Evolutionary conservation across 202 grass and related monocot species (phyloP), one percentile per base, ranked within the genome.

Genomic region (Elaeis oleifera): DNA sequence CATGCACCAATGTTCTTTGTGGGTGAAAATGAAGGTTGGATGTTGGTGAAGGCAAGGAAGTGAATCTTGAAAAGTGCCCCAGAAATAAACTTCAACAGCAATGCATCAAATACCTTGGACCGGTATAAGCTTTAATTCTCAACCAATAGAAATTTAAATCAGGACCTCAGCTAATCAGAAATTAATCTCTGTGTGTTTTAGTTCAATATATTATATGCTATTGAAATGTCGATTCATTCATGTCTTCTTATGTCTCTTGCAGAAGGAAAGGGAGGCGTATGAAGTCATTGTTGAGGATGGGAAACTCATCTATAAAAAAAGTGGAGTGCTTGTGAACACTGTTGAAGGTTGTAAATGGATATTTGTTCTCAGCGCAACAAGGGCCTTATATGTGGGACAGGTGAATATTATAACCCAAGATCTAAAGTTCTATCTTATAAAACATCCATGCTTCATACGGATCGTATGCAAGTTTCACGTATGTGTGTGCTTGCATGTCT

Each of bases 81-180:
- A 87, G 83, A 70, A 76, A 26, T 69, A 94, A 80, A 80, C 86
- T 99, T 77, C 89, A 99, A 56, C 82, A 82, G 56, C 82, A 94
- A 51, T 99, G 89, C 77, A 73, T 99, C 76, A 87, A 84, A 65
- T 99, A 99, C 69, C 95, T 99, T 64, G 95, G 95, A 82, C 89
- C 75, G 68, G 95, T 99, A 99, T 50, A 59, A 74, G 53, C 60
- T 26, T 80, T 49, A 58, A 24, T 44, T 14, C 36, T 44, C 2
- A 14, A 44, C 36, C 36, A 13, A 13, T 44, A 14, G 36, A 44
- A 44, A 13, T 44, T 44, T 44, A 44, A 44, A 44, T 44, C 6
- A 14, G 36, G 36, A 44, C 36, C 8, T 14, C 36, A 44, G 9
- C 36, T 44, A 44, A 14, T 44, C 36, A 44, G 36, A 13, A 44